phyloP scores from a whole-genome alignment of 2,329 filamentous ascomycete genomes.

The Xylogone sp. region DNA sequence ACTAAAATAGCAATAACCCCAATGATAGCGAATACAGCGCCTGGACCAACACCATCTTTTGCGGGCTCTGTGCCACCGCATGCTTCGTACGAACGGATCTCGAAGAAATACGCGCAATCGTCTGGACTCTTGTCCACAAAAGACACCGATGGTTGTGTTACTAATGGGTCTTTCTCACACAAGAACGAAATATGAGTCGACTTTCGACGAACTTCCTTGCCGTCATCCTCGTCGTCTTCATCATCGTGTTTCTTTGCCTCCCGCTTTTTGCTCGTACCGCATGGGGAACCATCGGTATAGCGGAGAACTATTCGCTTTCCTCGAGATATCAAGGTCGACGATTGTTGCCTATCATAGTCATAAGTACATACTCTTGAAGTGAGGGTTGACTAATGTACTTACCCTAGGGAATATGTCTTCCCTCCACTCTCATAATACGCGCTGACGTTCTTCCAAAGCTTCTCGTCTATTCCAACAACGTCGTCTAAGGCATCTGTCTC shows the following conservation, averaged over 20 bases:
- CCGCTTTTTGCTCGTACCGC: constrained; percentile 45
- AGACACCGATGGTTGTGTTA: constrained; percentile 65
- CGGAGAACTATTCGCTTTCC: constrained; percentile 74
- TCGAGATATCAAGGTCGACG: constrained; percentile 46
- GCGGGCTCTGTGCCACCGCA: constrained; percentile 67
- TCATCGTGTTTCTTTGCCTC: constrained; percentile 30
- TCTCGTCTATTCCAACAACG: constrained; percentile 60
- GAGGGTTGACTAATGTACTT: constrained; percentile 29
- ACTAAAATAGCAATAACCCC: constrained; percentile 71
- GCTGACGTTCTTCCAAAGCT: constrained; percentile 68
- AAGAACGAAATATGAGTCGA: constrained; percentile 89
- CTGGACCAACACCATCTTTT: constrained; percentile 66
- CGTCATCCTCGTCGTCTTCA: constrained; percentile 31
- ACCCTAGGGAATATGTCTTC: constrained; percentile 73
- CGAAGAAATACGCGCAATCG: constrained; percentile 94
- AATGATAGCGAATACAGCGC: constrained; percentile 86
- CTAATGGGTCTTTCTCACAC: constrained; percentile 78
- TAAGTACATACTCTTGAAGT: not conserved
- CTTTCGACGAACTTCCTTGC: constrained; percentile 50
- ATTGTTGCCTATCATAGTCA: constrained; percentile 11
- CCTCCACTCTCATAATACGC: constrained; percentile 68
- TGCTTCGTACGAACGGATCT: constrained; percentile 79
- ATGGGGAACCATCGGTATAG: constrained; percentile 74
- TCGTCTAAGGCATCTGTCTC: constrained; percentile 58
- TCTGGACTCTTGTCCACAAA: constrained; percentile 84